Conservation (phyloP, 2,329 filamentous ascomycete species). For the Neurospora sp. region DNA sequence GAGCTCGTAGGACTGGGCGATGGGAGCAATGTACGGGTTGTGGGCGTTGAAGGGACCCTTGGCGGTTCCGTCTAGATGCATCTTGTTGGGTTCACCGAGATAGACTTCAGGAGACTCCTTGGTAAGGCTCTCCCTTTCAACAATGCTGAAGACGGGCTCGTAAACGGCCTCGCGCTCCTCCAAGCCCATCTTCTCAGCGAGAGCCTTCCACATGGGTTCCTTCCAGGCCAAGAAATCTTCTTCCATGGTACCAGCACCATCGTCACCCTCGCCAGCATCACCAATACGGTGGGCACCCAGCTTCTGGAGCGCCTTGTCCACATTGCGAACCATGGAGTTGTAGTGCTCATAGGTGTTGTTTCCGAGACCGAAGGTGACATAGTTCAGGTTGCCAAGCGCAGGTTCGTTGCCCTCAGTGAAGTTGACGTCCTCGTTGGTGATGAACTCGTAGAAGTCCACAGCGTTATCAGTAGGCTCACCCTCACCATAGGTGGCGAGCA, state of each 20-base stretch:
- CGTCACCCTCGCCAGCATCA: constrained; percentile 85
- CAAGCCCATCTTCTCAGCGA: constrained; percentile 73
- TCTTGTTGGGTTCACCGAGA: constrained; percentile 90
- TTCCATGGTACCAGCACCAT: constrained; percentile 98
- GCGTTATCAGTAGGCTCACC: constrained; percentile 98
- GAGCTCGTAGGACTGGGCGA: constrained; percentile 80
- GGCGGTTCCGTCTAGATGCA: constrained; percentile 74
- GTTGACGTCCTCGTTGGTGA: constrained; percentile 67
- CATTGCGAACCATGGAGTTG: constrained; percentile 94
- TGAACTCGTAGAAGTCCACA: constrained; percentile 97
- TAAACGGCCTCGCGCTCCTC: constrained; percentile 95
- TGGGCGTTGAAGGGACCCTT: constrained; percentile 93
- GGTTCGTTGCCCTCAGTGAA: constrained; percentile 70
- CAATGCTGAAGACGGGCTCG: constrained; percentile 81
- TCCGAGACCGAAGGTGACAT: constrained; percentile 88
- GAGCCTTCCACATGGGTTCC: constrained; percentile 92
- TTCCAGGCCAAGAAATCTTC: constrained; percentile 99
- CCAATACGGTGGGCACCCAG: constrained; percentile 80
- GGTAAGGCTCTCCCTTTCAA: constrained; percentile 63
- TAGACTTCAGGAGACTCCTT: constrained; percentile 75
- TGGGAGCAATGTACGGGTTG: constrained; percentile 93
- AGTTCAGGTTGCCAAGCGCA: constrained; percentile 75
- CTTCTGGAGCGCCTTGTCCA: constrained; percentile 70
- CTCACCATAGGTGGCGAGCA: constrained; percentile 95
- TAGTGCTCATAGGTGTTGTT: constrained; percentile 99